Base-by-base conservation (phyloP, 129 eudicot genomes). In the Mikania micrantha region DNA sequence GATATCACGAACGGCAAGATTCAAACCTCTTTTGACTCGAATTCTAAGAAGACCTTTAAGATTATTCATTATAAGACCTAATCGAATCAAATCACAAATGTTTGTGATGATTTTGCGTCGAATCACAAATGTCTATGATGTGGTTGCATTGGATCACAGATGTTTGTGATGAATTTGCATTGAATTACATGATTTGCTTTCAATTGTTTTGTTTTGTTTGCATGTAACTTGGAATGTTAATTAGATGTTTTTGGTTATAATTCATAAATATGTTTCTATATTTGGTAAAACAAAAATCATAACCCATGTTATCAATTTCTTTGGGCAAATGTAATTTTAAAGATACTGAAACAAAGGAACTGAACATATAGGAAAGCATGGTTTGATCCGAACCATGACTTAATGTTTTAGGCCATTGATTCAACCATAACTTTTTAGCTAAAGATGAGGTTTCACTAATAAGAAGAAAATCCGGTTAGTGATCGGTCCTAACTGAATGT, bases 1-100 rank as follows among this genome's bases (percentile, higher is more conserved):
- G 54, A 90, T 76, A 64, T 90, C 96, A 17, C 96, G 88, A 52
- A 90, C 74, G 13, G 94, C 96, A 34, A 90, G 96, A 73, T 90
- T 86, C 4, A 84, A 41, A 17, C 94, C 96, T 70, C 78, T 74
- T 67, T 83, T 86, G 7, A 90, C 52, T 13, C 90, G 85, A 44
- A 90, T 72, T 60, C 96, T 78, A 16, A 90, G 88, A 71, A 90
- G 86, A 63, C 96, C 96, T 80, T 82, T 65, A 32, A 90, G 68
- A 71, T 45, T 73, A 20, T 84, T 83, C 94, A 90, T 86, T 35
- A 76, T 72, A 75, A 75, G 15, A 50, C 67, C 47, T 59, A 48
- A 67, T 35, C 17, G 9, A 45, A 22, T 45, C 61, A 9, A 50
- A 12, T 25, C 36, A 25, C 61, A 54, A 54, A 39, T 53, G 70